Evolutionary conservation across 192 early-diverging fungal genomes (phyloP).

Genomic region (Umbelopsis sp.): DNA sequence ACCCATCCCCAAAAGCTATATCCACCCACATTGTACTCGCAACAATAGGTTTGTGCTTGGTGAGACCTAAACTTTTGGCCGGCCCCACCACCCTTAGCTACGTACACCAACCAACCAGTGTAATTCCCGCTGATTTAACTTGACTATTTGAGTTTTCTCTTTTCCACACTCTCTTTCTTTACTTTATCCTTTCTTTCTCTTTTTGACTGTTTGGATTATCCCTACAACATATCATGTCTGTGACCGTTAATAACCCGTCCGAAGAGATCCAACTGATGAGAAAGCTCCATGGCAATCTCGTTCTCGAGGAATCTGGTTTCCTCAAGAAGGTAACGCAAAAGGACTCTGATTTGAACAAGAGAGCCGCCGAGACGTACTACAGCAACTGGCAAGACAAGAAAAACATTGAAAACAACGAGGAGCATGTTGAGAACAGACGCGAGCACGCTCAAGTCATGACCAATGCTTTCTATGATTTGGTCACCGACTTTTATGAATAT

Average conservation of each 20-base stretch:
- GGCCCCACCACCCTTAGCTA: too few relatives aligned
- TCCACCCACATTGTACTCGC: too few relatives aligned
- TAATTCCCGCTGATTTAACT: too few relatives aligned
- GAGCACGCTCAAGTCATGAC: constrained; percentile 47
- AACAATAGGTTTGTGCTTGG: too few relatives aligned
- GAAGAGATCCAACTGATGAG: constrained; percentile 35
- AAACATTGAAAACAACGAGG: constrained; percentile 39
- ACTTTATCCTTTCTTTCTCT: not conserved
- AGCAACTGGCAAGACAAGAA: constrained; percentile 45
- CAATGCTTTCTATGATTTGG: constrained; percentile 49
- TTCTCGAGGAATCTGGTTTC: constrained; percentile 38
- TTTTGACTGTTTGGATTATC: too few relatives aligned
- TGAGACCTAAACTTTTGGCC: too few relatives aligned
- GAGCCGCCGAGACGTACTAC: constrained; percentile 35
- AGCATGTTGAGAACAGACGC: constrained; percentile 34
- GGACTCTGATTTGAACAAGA: constrained; percentile 32
- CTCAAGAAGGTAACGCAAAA: constrained; percentile 42
- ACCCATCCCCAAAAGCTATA: too few relatives aligned
- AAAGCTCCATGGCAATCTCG: constrained; percentile 41
- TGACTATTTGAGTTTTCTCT: not conserved
- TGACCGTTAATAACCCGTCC: constrained; percentile 24
- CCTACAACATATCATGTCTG: constrained; percentile 26
- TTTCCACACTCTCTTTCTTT: constrained; percentile 10
- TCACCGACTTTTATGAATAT: constrained; percentile 52
- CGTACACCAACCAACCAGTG: too few relatives aligned